Evolutionary conservation across 1,139 yeast genomes (phyloP), one percentile per base, ranked within the genome.

Genomic region (Dujonia santamariae): DNA sequence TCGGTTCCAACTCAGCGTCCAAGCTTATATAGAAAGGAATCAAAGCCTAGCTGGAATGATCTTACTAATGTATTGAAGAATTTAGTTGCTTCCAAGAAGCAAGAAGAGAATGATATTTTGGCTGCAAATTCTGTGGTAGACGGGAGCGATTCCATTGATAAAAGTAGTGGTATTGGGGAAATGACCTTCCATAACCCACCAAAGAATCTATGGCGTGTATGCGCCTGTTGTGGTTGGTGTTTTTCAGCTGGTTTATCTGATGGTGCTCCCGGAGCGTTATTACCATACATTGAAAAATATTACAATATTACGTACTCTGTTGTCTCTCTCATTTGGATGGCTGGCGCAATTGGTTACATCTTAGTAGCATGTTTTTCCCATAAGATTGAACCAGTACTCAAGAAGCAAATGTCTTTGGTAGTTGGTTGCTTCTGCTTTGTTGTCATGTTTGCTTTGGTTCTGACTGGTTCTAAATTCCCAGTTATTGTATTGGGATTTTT

Each of bases 271-370:
- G 75, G 75, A 33, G 67, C 72, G 1, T 46, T 70, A 14, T 47
- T 70, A 32, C 72, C 72, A 4, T 49, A 55, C 18, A 66, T 70
- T 20, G 74, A 70, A 38, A 44, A 40, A 3, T 59, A 63, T 39
- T 70, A 65, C 43, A 30, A 46, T 22, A 60, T 70, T 37, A 53
- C 54, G 2, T 70, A 70, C 40, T 55, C 72, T 2, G 39, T 67
- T n/a, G 73, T 69, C 3, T 64, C 75, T 3, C 43, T 67, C 29
- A 55, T 70, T 22, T 70, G 75, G 75, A 44, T 70, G 37, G 56
- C 66, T 18, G 67, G 60, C 38, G 73, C 75, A 0, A 32, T 58
- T 2, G 75, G 75, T 0, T 68, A 48, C 41, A 58, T 70, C 4
- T 19, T 56, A 1, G 54, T 69, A 28, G 75, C 75, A 0, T 36